Conservation (phyloP, 257 asterid species). For the Salvia splendens region DNA sequence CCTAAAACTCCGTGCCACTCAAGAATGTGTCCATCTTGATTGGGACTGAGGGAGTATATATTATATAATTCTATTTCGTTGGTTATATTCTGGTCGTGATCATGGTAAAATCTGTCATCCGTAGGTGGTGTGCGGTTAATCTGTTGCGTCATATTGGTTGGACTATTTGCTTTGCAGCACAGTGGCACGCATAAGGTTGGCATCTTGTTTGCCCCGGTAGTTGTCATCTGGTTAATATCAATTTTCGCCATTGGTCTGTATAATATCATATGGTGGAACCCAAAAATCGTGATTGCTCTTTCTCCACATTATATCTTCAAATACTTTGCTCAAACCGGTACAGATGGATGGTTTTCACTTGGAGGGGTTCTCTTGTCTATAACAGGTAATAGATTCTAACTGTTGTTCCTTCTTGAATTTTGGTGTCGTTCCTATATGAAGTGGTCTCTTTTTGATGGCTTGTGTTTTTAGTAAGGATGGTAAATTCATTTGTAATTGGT, state of each 20-base stretch:
- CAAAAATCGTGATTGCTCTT: slow-evolving; percentile 70
- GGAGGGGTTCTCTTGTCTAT: slow-evolving; percentile 91
- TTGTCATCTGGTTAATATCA: slow-evolving; percentile 79
- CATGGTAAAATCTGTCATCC: slow-evolving; percentile 22
- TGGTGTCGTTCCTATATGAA: background rate
- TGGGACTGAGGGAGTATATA: too few relatives aligned
- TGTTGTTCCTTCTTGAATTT: slow-evolving; percentile 3
- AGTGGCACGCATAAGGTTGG: slow-evolving; percentile 90
- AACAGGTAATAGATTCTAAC: slow-evolving; percentile 55
- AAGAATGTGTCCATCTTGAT: too few relatives aligned
- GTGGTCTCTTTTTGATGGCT: slow-evolving; percentile 14
- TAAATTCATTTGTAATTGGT: slow-evolving; percentile 16
- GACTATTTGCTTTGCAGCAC: slow-evolving; percentile 95
- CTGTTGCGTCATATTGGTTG: slow-evolving; percentile 76
- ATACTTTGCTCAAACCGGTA: slow-evolving; percentile 74
- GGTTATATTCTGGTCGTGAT: slow-evolving; percentile 28
- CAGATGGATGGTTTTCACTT: slow-evolving; percentile 88
- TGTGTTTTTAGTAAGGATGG: slow-evolving; percentile 16
- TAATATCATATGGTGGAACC: slow-evolving; percentile 75
- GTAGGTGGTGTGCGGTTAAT: slow-evolving; percentile 65
- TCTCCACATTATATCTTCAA: slow-evolving; percentile 80
- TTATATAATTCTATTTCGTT: slow-evolving; percentile 8
- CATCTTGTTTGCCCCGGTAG: slow-evolving; percentile 86
- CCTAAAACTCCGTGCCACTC: too few relatives aligned
- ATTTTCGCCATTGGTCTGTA: slow-evolving; percentile 74